Evolutionary conservation across 306 rosid genomes (phyloP), one percentile per base, ranked within the genome.

Genomic region (Ammopiptanthus mongolicus): DNA sequence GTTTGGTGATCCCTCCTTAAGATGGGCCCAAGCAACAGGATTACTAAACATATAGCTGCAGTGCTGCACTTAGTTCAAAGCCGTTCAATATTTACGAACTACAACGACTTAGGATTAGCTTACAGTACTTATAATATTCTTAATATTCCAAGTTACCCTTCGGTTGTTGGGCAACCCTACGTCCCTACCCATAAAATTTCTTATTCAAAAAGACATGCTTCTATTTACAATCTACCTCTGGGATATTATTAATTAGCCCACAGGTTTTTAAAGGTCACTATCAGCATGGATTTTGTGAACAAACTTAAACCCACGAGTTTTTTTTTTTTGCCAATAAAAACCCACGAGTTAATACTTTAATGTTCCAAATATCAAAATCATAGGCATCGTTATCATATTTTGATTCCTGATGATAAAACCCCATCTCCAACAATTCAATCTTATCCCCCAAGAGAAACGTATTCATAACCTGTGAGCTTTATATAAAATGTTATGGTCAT

Each of bases 101-200:
- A 4, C 52, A 13, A 46, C 3, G 18, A 46, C 52, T 14, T 14
- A 8, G 3, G 51, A 48, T 28, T 31, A 61, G 17, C 69, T 37
- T 18, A 19, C 31, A 39, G n/a, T n/a, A n/a, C n/a, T n/a, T n/a
- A 39, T 19, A 10, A 36, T 19, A 1, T 19, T 22, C 52, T 5
- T 58, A 44, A 14, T 55, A 37, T 25, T 28, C 17, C 5, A 73
- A 56, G 48, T 46, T 44, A 59, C 9, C 39, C 12, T 57, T 59
- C 8, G 59, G 78, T 73, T 42, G 78, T 73, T 73, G 69, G 47
- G 47, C 69, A 58, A 73, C 69, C 69, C 8, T 42, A 58, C 69
- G 42, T 58, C 69, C 69, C 8, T 42, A 58, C 69, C 68, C 28
- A 41, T 10, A 41, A 72, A 17, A 41, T 51, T 58, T 59, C 36